Evolutionary conservation across 2,329 filamentous ascomycete species (phyloP).

Genomic region (Tolypocladium tropicale): DNA sequence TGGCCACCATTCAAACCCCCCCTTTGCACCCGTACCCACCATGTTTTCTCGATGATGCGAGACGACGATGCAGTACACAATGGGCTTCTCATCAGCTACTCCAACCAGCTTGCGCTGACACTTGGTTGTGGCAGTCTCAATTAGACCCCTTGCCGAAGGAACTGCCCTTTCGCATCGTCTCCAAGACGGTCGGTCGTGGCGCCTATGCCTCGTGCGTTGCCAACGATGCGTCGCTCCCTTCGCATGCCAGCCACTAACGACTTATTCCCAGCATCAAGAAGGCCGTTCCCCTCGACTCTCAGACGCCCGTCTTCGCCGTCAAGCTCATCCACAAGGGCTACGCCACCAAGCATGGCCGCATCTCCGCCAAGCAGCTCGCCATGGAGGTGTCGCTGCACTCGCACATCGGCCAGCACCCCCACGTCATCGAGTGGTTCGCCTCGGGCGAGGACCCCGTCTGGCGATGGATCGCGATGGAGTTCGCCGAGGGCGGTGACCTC

Average conservation of each 20-base stretch:
- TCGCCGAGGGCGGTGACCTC: conserved; percentile 86
- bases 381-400: conserved; percentile 89
- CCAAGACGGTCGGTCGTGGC: conserved; percentile 90
- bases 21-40: too few relatives aligned
- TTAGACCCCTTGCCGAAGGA: conserved; percentile 74
- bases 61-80: too few relatives aligned
- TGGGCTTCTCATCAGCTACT: neutral
- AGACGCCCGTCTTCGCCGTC: conserved; percentile 79
- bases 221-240: neutral
- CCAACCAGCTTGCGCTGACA: neutral
- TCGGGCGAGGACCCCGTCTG: conserved; percentile 77
- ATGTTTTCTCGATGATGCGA: neutral
- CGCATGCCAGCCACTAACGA: neutral
- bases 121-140: conserved; percentile 61
- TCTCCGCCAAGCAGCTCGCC: conserved; percentile 79
- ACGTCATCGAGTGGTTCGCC: conserved; percentile 88
- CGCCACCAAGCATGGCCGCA: conserved; percentile 77
- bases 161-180: conserved; percentile 88
- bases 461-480: conserved; percentile 98
- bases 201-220: conserved; percentile 83
- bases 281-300: conserved; percentile 61
- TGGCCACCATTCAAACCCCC: neutral
- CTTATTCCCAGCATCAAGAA: conserved; percentile 72
- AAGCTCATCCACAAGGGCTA: conserved; percentile 99
- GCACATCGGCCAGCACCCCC: conserved; percentile 78